A percentile compares a stretch with the other conserved stretches of the same genome.
Evolutionary conservation across 164 flowering plant species (phyloP).

Genomic region (Magnolia officinalis): DNA sequence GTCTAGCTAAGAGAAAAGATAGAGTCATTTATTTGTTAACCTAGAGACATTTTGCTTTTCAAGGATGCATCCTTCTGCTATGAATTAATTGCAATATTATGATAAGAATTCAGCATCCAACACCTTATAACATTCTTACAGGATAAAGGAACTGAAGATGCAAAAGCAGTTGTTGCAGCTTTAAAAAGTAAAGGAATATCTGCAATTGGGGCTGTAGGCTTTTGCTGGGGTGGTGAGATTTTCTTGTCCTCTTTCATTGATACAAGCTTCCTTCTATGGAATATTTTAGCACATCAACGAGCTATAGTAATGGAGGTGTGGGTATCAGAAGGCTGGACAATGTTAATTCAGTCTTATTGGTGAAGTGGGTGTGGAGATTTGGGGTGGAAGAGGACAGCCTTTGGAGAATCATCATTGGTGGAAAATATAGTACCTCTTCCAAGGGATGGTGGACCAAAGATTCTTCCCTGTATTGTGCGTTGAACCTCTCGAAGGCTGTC

Average conservation of each 20-base stretch:
- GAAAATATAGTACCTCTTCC: no score
- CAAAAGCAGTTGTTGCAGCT: constrained; percentile 55
- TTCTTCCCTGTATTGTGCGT: no score
- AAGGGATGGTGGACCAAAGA: no score
- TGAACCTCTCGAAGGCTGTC: no score
- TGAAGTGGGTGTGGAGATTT: neutral
- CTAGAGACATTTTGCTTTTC: no score
- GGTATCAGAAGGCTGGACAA: no score
- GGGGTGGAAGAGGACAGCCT: no score
- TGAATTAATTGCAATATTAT: neutral
- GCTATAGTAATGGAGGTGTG: neutral
- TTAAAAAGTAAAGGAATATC: constrained; percentile 49
- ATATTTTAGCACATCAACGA: neutral
- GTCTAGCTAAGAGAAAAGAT: neutral
- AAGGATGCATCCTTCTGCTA: neutral
- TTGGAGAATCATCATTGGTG: no score
- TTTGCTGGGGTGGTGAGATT: constrained; percentile 74
- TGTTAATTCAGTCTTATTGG: neutral
- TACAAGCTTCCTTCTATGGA: neutral
- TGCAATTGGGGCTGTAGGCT: constrained; percentile 59
- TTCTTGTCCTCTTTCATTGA: neutral
- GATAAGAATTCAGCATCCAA: neutral
- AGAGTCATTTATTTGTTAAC: no score
- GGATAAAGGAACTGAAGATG: constrained; percentile 60
- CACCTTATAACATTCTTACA: constrained; percentile 11